Conservation (phyloP, 176 grass and related monocot genomes). For the Oryza longistaminata region DNA sequence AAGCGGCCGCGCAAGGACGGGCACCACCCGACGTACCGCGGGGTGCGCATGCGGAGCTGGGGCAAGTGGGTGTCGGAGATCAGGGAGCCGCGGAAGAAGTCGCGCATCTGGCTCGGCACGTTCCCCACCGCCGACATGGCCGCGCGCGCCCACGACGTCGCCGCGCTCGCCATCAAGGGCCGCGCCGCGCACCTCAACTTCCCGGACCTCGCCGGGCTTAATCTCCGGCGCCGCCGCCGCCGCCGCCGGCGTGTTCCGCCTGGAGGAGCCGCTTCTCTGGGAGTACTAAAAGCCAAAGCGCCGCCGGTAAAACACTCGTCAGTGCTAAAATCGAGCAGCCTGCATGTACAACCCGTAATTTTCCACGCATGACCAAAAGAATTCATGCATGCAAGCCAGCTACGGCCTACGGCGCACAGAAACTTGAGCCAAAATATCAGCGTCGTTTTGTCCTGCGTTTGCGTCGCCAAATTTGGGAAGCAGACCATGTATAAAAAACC, state of each 20-base stretch:
- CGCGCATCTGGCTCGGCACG: constrained; percentile 88
- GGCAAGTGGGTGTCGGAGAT: constrained; percentile 97
- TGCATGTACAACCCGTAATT: neutral
- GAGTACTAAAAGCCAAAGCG: constrained; percentile 36
- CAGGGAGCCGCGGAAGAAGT: constrained; percentile 87
- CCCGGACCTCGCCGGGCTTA: constrained; percentile 46
- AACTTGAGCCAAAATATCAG: neutral
- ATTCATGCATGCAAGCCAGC: neutral
- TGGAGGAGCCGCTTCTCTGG: constrained; percentile 66
- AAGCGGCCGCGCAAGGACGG: constrained; percentile 54
- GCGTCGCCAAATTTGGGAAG: constrained; percentile 46
- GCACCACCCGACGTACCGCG: constrained; percentile 77
- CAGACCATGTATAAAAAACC: constrained; percentile 33
- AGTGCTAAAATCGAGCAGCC: neutral
- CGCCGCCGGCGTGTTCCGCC: constrained; percentile 42
- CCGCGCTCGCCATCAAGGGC: constrained; percentile 85
- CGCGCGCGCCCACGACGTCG: constrained; percentile 87
- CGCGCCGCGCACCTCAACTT: constrained; percentile 63
- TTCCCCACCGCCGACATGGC: constrained; percentile 92
- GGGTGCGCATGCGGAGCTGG: constrained; percentile 90
- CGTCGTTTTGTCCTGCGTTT: neutral
- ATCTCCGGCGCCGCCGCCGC: constrained; percentile 13
- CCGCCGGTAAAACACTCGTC: neutral
- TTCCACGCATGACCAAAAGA: neutral
- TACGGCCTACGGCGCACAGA: neutral